phyloP scores from a whole-genome alignment of 2,329 filamentous ascomycete genomes.

The Bipolaris bicolor region DNA sequence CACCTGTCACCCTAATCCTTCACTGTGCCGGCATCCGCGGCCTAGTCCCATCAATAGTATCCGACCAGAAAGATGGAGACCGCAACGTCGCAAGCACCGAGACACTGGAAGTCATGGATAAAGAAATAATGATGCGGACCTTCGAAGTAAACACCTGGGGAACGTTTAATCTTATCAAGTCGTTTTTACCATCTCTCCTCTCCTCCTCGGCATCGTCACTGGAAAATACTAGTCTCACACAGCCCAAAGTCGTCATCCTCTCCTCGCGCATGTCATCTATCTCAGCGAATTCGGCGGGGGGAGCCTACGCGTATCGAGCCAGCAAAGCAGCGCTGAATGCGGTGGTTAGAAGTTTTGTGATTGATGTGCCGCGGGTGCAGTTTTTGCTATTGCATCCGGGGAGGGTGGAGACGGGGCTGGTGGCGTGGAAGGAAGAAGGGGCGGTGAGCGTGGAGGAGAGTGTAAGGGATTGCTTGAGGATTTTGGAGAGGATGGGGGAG shows the following conservation, averaged over 20 bases:
- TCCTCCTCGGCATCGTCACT: background rate
- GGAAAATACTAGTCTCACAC: background rate
- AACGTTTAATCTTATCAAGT: slow-evolving; percentile 50
- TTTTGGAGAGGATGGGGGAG: slow-evolving; percentile 44
- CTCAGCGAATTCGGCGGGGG: slow-evolving; percentile 48
- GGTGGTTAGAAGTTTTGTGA: slow-evolving; percentile 52
- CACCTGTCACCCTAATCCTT: slow-evolving; percentile 49
- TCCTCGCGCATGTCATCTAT: slow-evolving; percentile 55
- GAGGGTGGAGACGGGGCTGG: slow-evolving; percentile 54
- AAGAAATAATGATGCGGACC: slow-evolving; percentile 47
- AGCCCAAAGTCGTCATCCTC: slow-evolving; percentile 50
- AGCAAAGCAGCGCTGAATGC: slow-evolving; percentile 57
- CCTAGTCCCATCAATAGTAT: slow-evolving; percentile 43
- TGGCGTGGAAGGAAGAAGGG: slow-evolving; percentile 54
- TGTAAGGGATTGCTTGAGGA: slow-evolving; percentile 45
- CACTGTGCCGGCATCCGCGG: slow-evolving; percentile 56
- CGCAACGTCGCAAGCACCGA: slow-evolving; percentile 50
- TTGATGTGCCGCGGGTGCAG: slow-evolving; percentile 52
- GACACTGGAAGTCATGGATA: slow-evolving; percentile 50
- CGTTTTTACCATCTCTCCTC: slow-evolving; percentile 41
- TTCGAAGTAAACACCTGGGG: slow-evolving; percentile 53
- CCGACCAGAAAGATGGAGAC: slow-evolving; percentile 4
- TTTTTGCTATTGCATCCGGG: slow-evolving; percentile 56
- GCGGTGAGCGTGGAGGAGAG: slow-evolving; percentile 53
- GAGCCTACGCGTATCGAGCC: slow-evolving; percentile 56